Percentiles rank a stretch among this genome's conserved stretches.
These are phyloP conservation scores for Rhodocollybia butyracea DNA, from an alignment of 768 basidiomycete species.

Conservation along the genomic window DNA sequence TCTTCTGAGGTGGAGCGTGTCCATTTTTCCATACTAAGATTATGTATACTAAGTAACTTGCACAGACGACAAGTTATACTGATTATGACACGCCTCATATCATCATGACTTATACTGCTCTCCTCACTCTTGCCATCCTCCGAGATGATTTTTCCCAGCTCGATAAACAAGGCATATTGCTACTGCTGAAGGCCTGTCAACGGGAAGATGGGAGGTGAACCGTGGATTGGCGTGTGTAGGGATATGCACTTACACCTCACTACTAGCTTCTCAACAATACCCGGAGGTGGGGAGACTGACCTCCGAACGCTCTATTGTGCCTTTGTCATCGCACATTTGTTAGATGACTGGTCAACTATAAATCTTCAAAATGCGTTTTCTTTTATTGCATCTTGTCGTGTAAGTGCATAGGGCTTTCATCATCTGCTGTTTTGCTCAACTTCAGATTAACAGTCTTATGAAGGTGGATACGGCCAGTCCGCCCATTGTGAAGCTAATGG, in stretches of 20 bases:
- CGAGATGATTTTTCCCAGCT: slow-evolving; percentile 79
- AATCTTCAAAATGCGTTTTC: slow-evolving; percentile 54
- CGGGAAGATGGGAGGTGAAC: slow-evolving; percentile 78
- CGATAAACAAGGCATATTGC: slow-evolving; percentile 63
- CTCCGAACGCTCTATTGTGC: slow-evolving; percentile 85
- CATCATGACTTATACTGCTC: slow-evolving; percentile 91
- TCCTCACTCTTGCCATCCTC: slow-evolving; percentile 80
- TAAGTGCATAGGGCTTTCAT: slow-evolving; percentile 23
- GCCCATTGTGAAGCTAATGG: slow-evolving; percentile 86
- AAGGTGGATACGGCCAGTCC: slow-evolving; percentile 88
- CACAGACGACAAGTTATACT: slow-evolving; percentile 24
- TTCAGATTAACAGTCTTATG: slow-evolving; percentile 62
- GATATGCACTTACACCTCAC: not conserved
- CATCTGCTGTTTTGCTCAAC: slow-evolving; percentile 14
- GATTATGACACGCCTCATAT: slow-evolving; percentile 74
- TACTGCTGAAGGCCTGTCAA: slow-evolving; percentile 72
- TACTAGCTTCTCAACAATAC: slow-evolving; percentile 66
- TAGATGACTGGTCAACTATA: slow-evolving; percentile 77
- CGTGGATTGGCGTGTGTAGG: not conserved
- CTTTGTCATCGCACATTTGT: slow-evolving; percentile 75
- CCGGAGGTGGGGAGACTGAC: slow-evolving; percentile 71
- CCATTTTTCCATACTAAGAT: not conserved
- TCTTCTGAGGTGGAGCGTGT: slow-evolving; percentile 14
- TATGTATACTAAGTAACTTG: not conserved
- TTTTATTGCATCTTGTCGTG: slow-evolving; percentile 73